A percentile compares a stretch with the other conserved stretches of the same genome.
Conservation (phyloP, 768 basidiomycete species). For the Zangia roseola region DNA sequence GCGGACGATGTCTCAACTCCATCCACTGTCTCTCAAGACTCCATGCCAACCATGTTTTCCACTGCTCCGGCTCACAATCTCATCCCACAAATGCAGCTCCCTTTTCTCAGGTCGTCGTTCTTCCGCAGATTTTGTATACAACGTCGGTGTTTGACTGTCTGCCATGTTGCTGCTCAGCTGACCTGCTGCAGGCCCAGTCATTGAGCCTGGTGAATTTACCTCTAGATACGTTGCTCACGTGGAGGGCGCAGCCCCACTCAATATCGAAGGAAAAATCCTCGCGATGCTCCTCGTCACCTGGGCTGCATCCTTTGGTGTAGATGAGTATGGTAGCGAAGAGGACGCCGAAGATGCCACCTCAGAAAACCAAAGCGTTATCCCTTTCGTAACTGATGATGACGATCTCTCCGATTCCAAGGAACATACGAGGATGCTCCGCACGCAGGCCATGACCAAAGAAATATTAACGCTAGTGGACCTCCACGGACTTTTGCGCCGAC, state of each 20-base stretch:
- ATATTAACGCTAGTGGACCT: slow-evolving; percentile 79
- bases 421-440: slow-evolving; percentile 49
- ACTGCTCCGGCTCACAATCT: slow-evolving; percentile 29
- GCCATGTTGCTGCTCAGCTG: slow-evolving; percentile 1
- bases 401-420: slow-evolving; percentile 37
- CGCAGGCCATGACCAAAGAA: slow-evolving; percentile 71
- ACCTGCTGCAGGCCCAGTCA: slow-evolving; percentile 65
- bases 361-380: slow-evolving; percentile 1
- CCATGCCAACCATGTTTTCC: slow-evolving; percentile 12
- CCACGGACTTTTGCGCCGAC: slow-evolving; percentile 73
- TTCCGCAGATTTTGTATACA: slow-evolving; percentile 84
- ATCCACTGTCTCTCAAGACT: slow-evolving; percentile 23
- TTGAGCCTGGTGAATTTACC: slow-evolving; percentile 79
- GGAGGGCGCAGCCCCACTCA: slow-evolving; percentile 60
- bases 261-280: slow-evolving; percentile 73
- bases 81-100: slow-evolving; percentile 70
- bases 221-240: slow-evolving; percentile 66
- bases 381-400: slow-evolving; percentile 17
- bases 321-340: slow-evolving; percentile 68
- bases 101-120: slow-evolving; percentile 85
- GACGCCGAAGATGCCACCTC: slow-evolving; percentile 11
- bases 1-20: slow-evolving; percentile 37
- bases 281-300: slow-evolving; percentile 81
- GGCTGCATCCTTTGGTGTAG: slow-evolving; percentile 87
- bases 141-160: slow-evolving; percentile 46